Base-by-base conservation (phyloP, 176 grass and related monocot species). In the Stipa capillata region DNA sequence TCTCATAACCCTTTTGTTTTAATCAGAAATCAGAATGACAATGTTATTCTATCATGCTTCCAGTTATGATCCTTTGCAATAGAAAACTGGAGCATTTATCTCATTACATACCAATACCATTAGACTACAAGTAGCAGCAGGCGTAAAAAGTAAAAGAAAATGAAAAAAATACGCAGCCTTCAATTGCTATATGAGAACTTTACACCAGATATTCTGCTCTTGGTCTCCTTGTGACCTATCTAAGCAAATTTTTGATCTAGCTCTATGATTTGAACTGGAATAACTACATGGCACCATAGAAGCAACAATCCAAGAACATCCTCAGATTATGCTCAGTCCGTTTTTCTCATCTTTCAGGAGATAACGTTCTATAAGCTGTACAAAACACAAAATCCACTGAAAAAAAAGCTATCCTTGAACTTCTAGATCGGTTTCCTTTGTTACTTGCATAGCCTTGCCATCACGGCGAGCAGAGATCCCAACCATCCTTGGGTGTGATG, bases 381-480 rank as follows among this genome's bases (percentile, higher is more conserved):
- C 88, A 88, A 86, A 52, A 65, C 36, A 54, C 60, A 84, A 90
- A 86, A 87, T 80, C 85, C 89, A 62, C 79, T 62, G 8, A 68
- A 75, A 35, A 49, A 65, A 35, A 53, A 51, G 17, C 51, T 87
- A 84, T 52, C 76, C 45, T 53, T 80, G 76, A 87, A 83, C 56
- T 56, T 77, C 73, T 85, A 84, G 16, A 14, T 87, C 72, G 39
- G 68, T 65, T 84, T 79, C 91, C 72, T 59, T 86, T 6, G 82
- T 77, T 77, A 86, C 55, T 76, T 91, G 83, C 84, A 76, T 82
- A 60, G 78, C 37, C 77, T 65, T 91, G 52, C 79, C 89, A 33
- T 99, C 97, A 24, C 93, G 60, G 24, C 97, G 85, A 33, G 82
- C 92, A 28, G 97, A 99, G 14, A 99, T 89, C 55, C 97, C 97